Evolutionary conservation across 306 rosid species (phyloP).

Genomic region (Cucumis hystrix): DNA sequence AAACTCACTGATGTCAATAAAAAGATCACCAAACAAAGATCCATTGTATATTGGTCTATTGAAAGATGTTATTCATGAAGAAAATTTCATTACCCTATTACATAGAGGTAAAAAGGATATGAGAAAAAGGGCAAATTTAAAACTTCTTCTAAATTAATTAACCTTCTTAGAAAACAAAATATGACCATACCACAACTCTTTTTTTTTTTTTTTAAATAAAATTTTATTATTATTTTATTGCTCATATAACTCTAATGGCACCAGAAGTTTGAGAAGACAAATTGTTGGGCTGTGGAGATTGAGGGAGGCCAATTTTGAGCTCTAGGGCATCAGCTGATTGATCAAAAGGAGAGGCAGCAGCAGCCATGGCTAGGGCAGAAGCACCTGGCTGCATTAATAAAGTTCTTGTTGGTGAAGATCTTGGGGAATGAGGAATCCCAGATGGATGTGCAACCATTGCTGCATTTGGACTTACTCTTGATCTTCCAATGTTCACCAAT

Average conservation of each 20-base stretch:
- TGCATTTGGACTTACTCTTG: background rate
- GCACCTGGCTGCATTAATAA: background rate
- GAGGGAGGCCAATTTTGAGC: slow-evolving; percentile 30
- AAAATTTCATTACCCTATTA: no score
- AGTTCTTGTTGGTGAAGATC: background rate
- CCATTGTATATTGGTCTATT: no score
- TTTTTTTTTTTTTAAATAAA: no score
- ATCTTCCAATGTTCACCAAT: slow-evolving; percentile 3
- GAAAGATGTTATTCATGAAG: no score
- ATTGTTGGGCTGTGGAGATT: slow-evolving; percentile 11
- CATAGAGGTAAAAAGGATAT: no score
- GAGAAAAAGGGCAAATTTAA: no score
- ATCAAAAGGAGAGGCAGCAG: background rate
- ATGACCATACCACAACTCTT: background rate
- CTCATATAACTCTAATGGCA: slow-evolving; percentile 22
- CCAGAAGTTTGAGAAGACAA: slow-evolving; percentile 16
- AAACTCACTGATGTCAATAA: no score
- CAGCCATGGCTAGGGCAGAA: background rate
- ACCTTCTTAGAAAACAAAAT: background rate
- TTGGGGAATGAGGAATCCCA: slow-evolving; percentile 33
- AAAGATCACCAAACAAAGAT: no score
- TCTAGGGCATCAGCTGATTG: slow-evolving; percentile 17
- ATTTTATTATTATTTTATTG: no score
- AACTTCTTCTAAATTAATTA: background rate
- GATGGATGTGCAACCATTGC: slow-evolving; percentile 20